Percentiles rank a stretch among this genome's conserved stretches.
Conservation (phyloP, 176 grass and related monocot genomes). For the Oryza meyeriana region DNA sequence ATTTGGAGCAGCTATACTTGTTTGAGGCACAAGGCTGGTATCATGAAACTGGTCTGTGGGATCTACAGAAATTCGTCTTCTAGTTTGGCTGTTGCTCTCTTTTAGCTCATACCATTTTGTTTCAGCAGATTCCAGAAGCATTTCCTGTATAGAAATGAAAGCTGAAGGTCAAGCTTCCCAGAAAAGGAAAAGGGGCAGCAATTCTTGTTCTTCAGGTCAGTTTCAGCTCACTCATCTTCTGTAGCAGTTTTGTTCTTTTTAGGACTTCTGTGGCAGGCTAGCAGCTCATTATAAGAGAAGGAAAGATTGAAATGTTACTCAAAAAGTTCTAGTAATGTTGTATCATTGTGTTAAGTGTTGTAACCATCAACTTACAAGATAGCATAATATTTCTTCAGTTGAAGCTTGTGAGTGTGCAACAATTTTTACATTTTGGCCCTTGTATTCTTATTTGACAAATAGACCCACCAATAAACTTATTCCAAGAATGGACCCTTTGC, state of each 20-base stretch:
- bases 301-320: neutral
- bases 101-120: slow-evolving; percentile 1
- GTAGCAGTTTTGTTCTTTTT: neutral
- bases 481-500: no score
- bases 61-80: slow-evolving; percentile 21
- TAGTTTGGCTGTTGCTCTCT: neutral
- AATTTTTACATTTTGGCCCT: neutral
- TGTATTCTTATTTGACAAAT: neutral
- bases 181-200: slow-evolving; percentile 56
- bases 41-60: slow-evolving; percentile 44
- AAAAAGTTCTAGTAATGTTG: slow-evolving; percentile 8
- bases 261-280: neutral
- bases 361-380: neutral
- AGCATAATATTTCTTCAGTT: slow-evolving; percentile 16
- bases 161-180: slow-evolving; percentile 45
- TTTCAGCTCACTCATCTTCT: slow-evolving; percentile 15
- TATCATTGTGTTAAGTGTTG: slow-evolving; percentile 16
- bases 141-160: slow-evolving; percentile 31
- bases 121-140: slow-evolving; percentile 31
- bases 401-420: neutral
- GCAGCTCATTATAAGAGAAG: neutral
- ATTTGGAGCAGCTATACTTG: slow-evolving; percentile 89
- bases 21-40: slow-evolving; percentile 61
- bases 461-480: neutral
- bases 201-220: slow-evolving; percentile 35